phyloP scores from a whole-genome alignment of 495 filamentous ascomycete genomes.

The Penicillium psychrofluorescens region DNA sequence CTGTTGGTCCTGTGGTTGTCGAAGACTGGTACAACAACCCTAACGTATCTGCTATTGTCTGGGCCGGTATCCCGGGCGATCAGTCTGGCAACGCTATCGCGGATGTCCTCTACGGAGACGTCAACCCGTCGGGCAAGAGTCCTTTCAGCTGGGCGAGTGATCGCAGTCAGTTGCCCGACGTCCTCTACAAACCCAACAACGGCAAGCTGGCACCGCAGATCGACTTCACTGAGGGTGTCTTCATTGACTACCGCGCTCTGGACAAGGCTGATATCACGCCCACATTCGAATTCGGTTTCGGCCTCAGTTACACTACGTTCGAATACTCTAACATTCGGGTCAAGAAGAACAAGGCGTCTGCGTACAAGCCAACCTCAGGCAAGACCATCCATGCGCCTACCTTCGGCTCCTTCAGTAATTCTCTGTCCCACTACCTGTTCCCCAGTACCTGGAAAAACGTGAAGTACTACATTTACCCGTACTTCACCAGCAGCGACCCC shows the following conservation, averaged over 20 bases:
- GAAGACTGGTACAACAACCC: constrained; percentile 70
- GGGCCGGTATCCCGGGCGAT: constrained; percentile 89
- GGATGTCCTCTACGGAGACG: constrained; percentile 83
- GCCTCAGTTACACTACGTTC: constrained; percentile 85
- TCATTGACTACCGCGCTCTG: constrained; percentile 91
- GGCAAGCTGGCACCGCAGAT: constrained; percentile 64
- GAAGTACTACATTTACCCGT: constrained; percentile 77
- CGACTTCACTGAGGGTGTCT: constrained; percentile 77
- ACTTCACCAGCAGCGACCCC: constrained; percentile 69
- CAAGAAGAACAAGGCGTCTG: constrained; percentile 39
- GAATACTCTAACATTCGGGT: constrained; percentile 71
- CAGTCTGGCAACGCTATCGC: constrained; percentile 86
- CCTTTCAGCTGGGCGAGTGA: constrained; percentile 83
- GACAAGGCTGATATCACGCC: constrained; percentile 69
- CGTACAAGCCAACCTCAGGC: constrained; percentile 63
- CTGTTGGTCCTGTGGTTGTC: constrained; percentile 73
- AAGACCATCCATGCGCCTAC: constrained; percentile 58
- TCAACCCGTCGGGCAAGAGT: constrained; percentile 78
- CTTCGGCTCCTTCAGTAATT: constrained; percentile 61
- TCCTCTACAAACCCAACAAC: constrained; percentile 71
- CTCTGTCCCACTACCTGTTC: constrained; percentile 61
- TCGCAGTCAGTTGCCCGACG: constrained; percentile 64
- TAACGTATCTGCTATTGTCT: constrained; percentile 89
- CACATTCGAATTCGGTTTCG: constrained; percentile 87
- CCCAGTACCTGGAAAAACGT: constrained; percentile 55